These are phyloP conservation scores for Capronia coronata DNA, from an alignment of 2,329 filamentous ascomycete species.

Conservation along the genomic window DNA sequence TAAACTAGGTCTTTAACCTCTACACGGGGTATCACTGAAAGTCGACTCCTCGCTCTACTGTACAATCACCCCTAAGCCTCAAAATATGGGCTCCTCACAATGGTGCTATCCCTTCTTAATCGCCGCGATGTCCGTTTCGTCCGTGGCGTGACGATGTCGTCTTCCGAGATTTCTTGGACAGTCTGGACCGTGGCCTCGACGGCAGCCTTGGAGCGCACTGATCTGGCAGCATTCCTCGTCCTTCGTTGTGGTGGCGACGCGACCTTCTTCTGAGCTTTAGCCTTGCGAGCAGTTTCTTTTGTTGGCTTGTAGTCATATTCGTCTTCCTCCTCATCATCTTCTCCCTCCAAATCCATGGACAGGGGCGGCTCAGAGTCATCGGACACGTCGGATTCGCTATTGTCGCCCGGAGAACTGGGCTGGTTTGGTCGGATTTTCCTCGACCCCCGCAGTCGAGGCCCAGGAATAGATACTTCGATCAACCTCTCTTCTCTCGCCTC, in stretches of 20 bases:
- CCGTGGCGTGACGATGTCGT: constrained; percentile 1
- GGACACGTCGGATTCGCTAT: background rate
- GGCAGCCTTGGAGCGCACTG: background rate
- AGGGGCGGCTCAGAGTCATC: background rate
- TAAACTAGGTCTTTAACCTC: too few relatives aligned
- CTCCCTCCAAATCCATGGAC: background rate
- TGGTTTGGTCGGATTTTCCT: background rate
- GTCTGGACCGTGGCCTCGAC: background rate
- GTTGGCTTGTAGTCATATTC: constrained; percentile 10
- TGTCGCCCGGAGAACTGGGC: background rate
- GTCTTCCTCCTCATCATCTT: constrained; percentile 8
- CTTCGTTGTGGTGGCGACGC: background rate
- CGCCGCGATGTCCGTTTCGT: constrained; percentile 5
- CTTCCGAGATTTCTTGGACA: background rate
- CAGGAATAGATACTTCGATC: constrained; percentile 2
- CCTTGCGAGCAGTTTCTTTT: background rate
- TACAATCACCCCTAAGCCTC: constrained; percentile 1
- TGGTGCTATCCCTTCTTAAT: constrained; percentile 17
- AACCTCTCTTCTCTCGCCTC: background rate
- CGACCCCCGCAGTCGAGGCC: background rate
- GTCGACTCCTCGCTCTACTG: background rate
- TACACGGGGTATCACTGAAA: background rate
- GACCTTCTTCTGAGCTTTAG: background rate
- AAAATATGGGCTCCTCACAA: constrained; percentile 23
- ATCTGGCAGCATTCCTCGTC: background rate